Evolutionary conservation across 306 rosid species (phyloP), one percentile per base, ranked within the genome.

Genomic region (Rubus parviflorus): DNA sequence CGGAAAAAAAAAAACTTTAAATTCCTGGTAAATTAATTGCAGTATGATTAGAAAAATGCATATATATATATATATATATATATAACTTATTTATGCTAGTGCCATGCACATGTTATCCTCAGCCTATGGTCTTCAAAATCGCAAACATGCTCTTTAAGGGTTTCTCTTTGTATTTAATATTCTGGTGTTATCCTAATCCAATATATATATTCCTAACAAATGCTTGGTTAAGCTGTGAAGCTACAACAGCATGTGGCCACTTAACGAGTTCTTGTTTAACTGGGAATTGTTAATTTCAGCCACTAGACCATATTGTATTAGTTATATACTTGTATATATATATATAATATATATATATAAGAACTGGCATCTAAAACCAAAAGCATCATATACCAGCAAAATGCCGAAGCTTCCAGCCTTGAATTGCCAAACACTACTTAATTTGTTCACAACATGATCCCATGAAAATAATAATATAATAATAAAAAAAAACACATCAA

Each of bases 201-300:
- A 75, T 73, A 56, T 38, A 49, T 54, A 83, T 77, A 82, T 79
- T 77, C 73, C 58, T 68, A 67, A 79, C 56, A 78, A 82, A 56
- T 73, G 84, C 79, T 75, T 56, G 75, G 30, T 77, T 70, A 49
- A 61, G 52, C 70, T 68, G 62, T 46, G 58, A 78, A 88, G 77
- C 77, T 47, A 20, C 79, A 75, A 80, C 17, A 68, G 84, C 92
- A 87, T 77, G 92, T 84, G 91, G 87, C 86, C 92, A 91, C 90
- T 77, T 46, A 74, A 80, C 79, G 52, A 62, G 78, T 83, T 79
- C 72, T 64, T 68, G 43, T 61, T 76, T 54, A 67, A 73, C 80
- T 47, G 22, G 75, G 40, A 78, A 80, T 87, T 87, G 7, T 81
- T 77, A 71, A 77, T 77, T 65, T 70, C 47, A 65, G 73, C 81